phyloP scores from a whole-genome alignment of 2,329 filamentous ascomycete species.

The Hysterium pulicare region DNA sequence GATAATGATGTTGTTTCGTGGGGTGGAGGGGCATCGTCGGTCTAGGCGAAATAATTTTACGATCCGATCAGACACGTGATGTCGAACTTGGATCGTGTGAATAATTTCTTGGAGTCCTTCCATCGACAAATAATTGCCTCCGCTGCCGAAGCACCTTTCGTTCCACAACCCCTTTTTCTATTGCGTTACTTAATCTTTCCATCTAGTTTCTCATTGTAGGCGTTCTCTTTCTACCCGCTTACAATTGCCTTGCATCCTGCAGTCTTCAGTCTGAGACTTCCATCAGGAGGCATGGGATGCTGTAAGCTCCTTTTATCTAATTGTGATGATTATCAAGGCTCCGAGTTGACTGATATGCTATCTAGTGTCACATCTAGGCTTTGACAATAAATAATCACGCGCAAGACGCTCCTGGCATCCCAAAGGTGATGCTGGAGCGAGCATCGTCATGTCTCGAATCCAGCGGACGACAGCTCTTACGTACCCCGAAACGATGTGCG shows the following conservation, averaged over 20 bases:
- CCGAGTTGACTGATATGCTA: no score
- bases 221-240: conserved; percentile 1
- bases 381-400: no score
- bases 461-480: conserved; percentile 52
- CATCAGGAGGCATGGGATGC: conserved; percentile 12
- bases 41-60: conserved; percentile 10
- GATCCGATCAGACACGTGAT: conserved; percentile 10
- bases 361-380: no score
- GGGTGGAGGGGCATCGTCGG: conserved; percentile 21
- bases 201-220: not conserved
- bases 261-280: not conserved
- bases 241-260: conserved; percentile 7
- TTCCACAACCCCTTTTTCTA: not conserved
- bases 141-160: not conserved
- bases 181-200: not conserved
- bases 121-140: not conserved
- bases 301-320: conserved; percentile 16
- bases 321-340: not conserved
- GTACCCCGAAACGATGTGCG: conserved; percentile 36
- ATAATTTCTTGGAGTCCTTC: conserved; percentile 6
- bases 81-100: conserved; percentile 21
- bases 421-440: conserved; percentile 55
- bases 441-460: conserved; percentile 57
- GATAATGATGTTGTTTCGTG: conserved; percentile 4
- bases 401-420: conserved; percentile 6